A percentile compares a stretch with the other conserved stretches of the same genome.
phyloP scores from a whole-genome alignment of 140 eudicot species.

The Stevia rebaudiana region DNA sequence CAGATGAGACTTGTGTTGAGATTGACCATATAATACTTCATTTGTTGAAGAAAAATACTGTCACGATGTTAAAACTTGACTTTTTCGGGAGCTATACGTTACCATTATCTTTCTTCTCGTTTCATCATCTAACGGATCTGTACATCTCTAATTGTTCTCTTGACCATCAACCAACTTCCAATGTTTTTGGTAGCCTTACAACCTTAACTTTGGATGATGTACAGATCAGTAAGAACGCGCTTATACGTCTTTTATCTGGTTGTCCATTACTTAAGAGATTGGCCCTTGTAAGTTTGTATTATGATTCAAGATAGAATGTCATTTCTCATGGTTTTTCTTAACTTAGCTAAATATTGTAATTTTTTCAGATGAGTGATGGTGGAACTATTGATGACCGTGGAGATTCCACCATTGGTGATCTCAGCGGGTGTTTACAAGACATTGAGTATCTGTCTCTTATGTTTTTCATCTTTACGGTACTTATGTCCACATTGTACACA shows the following conservation, averaged over 20 bases:
- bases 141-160: neutral
- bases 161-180: neutral
- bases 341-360: neutral
- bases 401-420: neutral
- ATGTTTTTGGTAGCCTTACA: slow-evolving; percentile 6
- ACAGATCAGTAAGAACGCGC: neutral
- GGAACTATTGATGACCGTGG: neutral
- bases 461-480: neutral
- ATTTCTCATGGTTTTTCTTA: neutral
- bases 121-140: neutral
- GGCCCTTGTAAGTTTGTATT: slow-evolving; percentile 10
- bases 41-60: neutral
- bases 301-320: neutral
- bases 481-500: neutral
- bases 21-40: slow-evolving; percentile 2
- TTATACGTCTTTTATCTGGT: slow-evolving; percentile 21
- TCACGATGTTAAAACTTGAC: neutral
- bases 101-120: slow-evolving; percentile 7
- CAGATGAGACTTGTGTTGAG: neutral
- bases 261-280: slow-evolving; percentile 20
- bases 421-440: neutral
- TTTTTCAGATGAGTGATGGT: neutral
- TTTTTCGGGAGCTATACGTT: neutral
- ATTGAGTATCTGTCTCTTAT: slow-evolving; percentile 5
- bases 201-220: slow-evolving; percentile 10